Conservation (phyloP, 176 grass and related monocot genomes). For the Eleusine indica region DNA sequence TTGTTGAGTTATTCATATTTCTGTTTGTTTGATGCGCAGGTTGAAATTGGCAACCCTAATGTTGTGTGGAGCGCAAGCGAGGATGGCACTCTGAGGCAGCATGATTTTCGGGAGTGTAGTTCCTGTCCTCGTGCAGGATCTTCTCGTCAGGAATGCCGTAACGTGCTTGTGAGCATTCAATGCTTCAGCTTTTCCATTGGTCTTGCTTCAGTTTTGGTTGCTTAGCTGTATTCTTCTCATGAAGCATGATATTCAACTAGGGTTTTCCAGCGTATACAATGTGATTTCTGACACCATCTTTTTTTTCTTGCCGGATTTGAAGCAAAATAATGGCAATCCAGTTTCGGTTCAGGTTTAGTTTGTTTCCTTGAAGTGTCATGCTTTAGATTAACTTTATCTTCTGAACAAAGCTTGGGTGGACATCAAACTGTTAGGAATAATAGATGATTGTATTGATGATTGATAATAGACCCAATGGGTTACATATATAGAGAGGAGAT, state of each 20-base stretch:
- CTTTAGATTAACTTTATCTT: constrained; percentile 14
- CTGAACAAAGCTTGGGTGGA: not conserved
- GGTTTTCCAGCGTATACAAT: not conserved
- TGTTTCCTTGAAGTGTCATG: constrained; percentile 9
- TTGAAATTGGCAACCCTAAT: constrained; percentile 92
- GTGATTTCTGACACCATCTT: not conserved
- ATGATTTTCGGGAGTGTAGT: constrained; percentile 85
- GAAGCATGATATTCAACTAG: constrained; percentile 9
- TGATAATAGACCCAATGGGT: too few relatives aligned
- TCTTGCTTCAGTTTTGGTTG: constrained; percentile 36
- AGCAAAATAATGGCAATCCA: constrained; percentile 5
- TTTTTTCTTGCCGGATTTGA: not conserved
- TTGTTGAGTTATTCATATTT: constrained; percentile 38
- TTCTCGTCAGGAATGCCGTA: constrained; percentile 87
- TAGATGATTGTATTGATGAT: too few relatives aligned
- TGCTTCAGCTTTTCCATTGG: not conserved
- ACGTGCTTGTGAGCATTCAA: constrained; percentile 73
- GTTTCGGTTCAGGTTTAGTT: not conserved
- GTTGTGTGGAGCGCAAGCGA: constrained; percentile 95
- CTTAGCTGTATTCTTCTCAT: constrained; percentile 18
- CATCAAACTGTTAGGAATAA: not conserved
- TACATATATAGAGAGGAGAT: too few relatives aligned
- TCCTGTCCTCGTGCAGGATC: constrained; percentile 80
- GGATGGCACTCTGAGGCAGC: constrained; percentile 95
- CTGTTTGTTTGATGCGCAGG: constrained; percentile 53